Base-by-base conservation (phyloP, 139 green algal genomes). In the Nannochloris sp. region DNA sequence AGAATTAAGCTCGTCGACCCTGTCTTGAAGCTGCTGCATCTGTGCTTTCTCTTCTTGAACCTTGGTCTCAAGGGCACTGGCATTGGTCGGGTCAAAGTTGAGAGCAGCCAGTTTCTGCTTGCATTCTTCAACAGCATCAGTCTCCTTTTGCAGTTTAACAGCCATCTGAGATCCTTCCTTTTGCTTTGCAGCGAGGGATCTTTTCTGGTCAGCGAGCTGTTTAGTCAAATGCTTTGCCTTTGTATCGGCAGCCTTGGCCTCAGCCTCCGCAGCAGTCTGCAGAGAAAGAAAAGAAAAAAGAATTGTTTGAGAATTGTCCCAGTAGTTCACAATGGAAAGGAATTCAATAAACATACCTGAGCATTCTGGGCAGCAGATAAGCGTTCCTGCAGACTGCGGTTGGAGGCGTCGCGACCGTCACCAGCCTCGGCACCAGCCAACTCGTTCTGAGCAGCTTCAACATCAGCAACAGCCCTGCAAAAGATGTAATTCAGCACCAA, bases 321-420 rank as follows among this genome's bases (percentile, higher is more conserved):
- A 59, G 10, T 42, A 9, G 51, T 30, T 42, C 12, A 9, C 9
- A 12, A 59, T 29, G 55, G 14, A 23, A 14, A 56, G 55, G 19
- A 55, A 51, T 51, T 19, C 42, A 19, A 51, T 51, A 51, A 19
- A 51, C 34, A 6, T 45, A 81, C 78, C 77, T 88, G 79, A 12
- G 69, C 71, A 35, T 76, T 83, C 71, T 86, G 54, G 0, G 85
- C 81, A 55, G 93, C 85, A 5, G 75, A 76, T 42, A 95, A 73
- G 4, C 86, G 86, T 82, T 96, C 85, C 57, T 83, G 64, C 34
- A 95, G 45, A 63, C 76, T 90, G 9, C 73, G 72, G 70, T 91
- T 90, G 65, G 75, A 87, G 27, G 84, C 77, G 46, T 96, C 85
- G 13, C 91, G 79, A 5, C 90, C 85, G 53, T 95, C 89, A 6